Evolutionary conservation across 768 basidiomycete genomes (phyloP), one percentile per base, ranked within the genome.

Genomic region (Daedaleopsis nitida): DNA sequence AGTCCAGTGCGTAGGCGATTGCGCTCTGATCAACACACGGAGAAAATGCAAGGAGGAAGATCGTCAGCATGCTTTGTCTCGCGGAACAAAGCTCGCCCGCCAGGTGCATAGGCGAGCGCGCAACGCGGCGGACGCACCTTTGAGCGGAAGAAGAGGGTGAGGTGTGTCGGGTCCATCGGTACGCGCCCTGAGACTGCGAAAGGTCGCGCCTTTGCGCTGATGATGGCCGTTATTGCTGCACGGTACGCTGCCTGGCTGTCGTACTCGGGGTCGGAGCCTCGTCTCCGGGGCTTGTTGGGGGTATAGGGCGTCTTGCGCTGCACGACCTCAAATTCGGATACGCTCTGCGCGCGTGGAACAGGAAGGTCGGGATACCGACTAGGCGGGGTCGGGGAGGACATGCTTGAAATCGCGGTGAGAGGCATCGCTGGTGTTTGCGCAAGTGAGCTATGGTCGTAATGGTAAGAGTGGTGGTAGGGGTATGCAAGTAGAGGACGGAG

Each of bases 1-100:
- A 92, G 70, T 92, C 89, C 21, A 93, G 80, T 10, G 89, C 87
- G 69, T 93, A 89, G 0, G 88, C 86, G 62, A 90, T 88, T 35
- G 88, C 90, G 62, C 85, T 86, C 91, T 93, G 61, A 35, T 35
- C 38, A 27, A 42, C 37, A 12, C 34, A 17, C 48, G 32, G 38
- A 12, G 27, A 55, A 19, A n/a, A 24, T 32, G 27, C 27, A 32
- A 32, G 27, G 7, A 17, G 4, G 10, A 3, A 42, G 11, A 11
- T 52, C n/a, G 55, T 59, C 34, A 37, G 39, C 43, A 62, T 4
- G 21, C 1, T 14, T 56, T 32, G 27, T 32, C 27, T 32, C 3
- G 27, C n/a, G n/a, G n/a, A n/a, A n/a, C n/a, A n/a, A n/a, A n/a
- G n/a, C n/a, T n/a, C n/a, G n/a, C n/a, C n/a, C n/a, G n/a, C n/a